Evolutionary conservation across 345 rosid species (phyloP).

Genomic region (Psidium friedrichsthalianum): DNA sequence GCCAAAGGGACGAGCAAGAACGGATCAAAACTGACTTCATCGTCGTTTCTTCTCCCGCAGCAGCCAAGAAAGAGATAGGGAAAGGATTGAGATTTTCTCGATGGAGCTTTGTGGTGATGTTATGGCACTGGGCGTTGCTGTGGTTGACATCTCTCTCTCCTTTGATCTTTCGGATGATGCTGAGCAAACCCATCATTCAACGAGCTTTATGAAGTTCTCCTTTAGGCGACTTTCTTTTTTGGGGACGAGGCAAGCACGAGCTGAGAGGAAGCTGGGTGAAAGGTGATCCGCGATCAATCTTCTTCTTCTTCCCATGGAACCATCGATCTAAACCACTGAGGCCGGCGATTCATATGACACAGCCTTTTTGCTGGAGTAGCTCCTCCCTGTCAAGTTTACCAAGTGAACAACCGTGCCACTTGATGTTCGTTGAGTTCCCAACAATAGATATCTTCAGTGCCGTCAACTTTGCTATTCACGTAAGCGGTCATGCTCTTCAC

Average conservation of each 20-base stretch:
- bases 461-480: too few species aligned
- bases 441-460: conserved; percentile 23
- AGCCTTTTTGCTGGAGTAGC: conserved; percentile 63
- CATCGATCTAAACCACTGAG: conserved; percentile 90
- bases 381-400: conserved; percentile 43
- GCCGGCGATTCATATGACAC: conserved; percentile 74
- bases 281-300: too few species aligned
- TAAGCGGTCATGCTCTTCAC: too few species aligned
- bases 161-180: too few species aligned
- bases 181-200: too few species aligned
- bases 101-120: not conserved
- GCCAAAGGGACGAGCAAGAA: not conserved
- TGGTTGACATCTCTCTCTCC: too few species aligned
- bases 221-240: too few species aligned
- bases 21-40: not conserved
- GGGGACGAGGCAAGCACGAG: too few species aligned
- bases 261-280: too few species aligned
- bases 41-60: not conserved
- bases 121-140: not conserved
- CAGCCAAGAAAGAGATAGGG: too few species aligned
- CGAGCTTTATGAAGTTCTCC: too few species aligned
- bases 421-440: conserved; percentile 47
- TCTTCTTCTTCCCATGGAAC: too few species aligned
- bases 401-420: conserved; percentile 59
- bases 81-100: not conserved